Base-by-base conservation (phyloP, 148 eudicot genomes). In the Rhododendron ovatum region DNA sequence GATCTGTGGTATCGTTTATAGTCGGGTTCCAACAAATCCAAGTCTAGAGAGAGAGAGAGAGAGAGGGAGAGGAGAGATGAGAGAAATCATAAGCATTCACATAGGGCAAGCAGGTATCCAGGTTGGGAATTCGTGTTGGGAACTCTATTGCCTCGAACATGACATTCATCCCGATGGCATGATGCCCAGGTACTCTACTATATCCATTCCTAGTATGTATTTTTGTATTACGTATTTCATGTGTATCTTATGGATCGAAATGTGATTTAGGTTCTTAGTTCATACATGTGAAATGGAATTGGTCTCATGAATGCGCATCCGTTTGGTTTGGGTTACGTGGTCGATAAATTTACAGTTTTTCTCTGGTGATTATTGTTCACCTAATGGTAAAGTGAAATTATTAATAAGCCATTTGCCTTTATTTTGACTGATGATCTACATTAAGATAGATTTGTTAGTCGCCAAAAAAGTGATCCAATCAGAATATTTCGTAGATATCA, bases 121-220 rank as follows among this genome's bases (percentile, higher is more conserved):
- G 83, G 92, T 92, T 8, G 93, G 93, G 7, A 92, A 92, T 85
- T 92, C 93, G 1, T 92, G 93, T 82, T 91, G 93, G 93, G 93
- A 91, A 81, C 93, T 91, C 14, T 90, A 91, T 85, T 91, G 93
- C 63, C 92, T 90, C 41, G 93, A 92, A 80, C 92, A 92, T 84
- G 93, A 87, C 51, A 92, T 92, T 88, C 93, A 89, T 28, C 91
- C 91, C 41, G 91, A 92, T 86, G 92, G 92, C 51, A 77, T 88
- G 84, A 89, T 91, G 93, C 93, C 93, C 57, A 90, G 93, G 93
- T 91, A n/a, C 2, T 30, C 76, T 67, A 0, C 33, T 9, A 33
- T 17, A 5, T 24, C 6, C 71, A 15, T 28, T 28, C 77, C 20
- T 75, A 55, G 14, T 39, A 39, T 39, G 1, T 20, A 39, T 76